These are phyloP conservation scores for Dicorynia guianensis DNA, from an alignment of 306 rosid species.

Conservation along the genomic window DNA sequence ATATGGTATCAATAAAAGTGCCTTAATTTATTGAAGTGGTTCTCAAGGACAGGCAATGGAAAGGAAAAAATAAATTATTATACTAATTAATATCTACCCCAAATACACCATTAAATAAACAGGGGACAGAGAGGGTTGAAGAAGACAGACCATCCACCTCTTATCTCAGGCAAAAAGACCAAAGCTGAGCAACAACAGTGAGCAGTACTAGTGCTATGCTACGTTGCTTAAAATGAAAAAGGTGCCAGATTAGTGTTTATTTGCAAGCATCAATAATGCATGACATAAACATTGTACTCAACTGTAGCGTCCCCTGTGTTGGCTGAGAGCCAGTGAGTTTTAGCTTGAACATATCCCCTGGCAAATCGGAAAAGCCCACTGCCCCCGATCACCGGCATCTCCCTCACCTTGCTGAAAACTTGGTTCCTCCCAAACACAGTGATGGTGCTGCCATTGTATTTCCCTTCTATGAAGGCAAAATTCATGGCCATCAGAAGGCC, in stretches of 20 bases:
- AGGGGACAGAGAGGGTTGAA: neutral
- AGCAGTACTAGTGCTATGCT: neutral
- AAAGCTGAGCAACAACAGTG: constrained; percentile 20
- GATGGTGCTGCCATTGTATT: constrained; percentile 40
- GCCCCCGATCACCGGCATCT: constrained; percentile 61
- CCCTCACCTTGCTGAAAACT: constrained; percentile 17
- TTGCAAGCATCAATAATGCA: no score
- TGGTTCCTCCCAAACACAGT: constrained; percentile 40
- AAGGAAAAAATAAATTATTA: neutral
- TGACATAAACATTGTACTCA: constrained; percentile 47
- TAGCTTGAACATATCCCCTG: constrained; percentile 49
- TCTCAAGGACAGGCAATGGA: neutral
- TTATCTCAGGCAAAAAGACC: neutral
- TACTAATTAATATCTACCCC: constrained; percentile 25
- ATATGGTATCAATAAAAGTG: no score
- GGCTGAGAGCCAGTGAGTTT: neutral
- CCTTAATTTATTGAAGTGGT: neutral
- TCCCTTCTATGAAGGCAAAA: constrained; percentile 31
- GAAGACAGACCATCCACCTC: neutral
- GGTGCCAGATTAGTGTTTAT: no score
- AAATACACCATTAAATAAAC: neutral
- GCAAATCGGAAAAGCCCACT: constrained; percentile 64
- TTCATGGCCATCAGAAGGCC: constrained; percentile 26
- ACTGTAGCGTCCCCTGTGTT: constrained; percentile 44
- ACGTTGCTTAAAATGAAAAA: no score